Percentiles rank a stretch among this genome's conserved stretches.
phyloP scores from a whole-genome alignment of 192 early-diverging fungal species.

The Haplosporangium gracile region DNA sequence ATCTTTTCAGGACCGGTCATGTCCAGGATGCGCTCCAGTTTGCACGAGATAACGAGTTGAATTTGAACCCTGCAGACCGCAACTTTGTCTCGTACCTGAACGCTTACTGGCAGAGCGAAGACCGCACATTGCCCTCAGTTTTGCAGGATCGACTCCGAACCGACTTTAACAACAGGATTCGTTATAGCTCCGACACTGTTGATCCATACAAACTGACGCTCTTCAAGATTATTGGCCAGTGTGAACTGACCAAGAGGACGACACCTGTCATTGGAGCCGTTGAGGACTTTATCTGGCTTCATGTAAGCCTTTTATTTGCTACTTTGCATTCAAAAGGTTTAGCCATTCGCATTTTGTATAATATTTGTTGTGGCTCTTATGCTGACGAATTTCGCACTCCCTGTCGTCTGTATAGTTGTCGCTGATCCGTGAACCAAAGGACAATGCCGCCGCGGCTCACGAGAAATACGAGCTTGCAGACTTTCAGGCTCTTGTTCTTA shows the following conservation, averaged over 20 bases:
- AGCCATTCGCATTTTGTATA: no score
- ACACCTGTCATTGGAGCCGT: conserved; percentile 77
- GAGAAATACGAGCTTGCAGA: conserved; percentile 78
- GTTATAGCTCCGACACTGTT: conserved; percentile 58
- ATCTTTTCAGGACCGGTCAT: conserved; percentile 83
- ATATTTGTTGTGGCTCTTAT: not conserved
- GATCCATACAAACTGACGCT: conserved; percentile 96
- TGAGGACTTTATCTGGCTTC: conserved; percentile 96
- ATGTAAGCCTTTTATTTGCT: conserved; percentile 57
- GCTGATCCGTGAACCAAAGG: conserved; percentile 72
- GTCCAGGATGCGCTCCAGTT: conserved; percentile 76
- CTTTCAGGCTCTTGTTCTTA: conserved; percentile 74
- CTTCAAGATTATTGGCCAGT: conserved; percentile 92
- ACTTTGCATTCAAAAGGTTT: no score
- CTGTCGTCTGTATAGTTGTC: conserved; percentile 61
- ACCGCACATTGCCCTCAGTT: conserved; percentile 58
- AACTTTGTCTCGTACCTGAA: conserved; percentile 80
- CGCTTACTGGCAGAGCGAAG: conserved; percentile 68
- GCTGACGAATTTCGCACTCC: not conserved
- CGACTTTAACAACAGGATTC: conserved; percentile 67
- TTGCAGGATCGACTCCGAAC: conserved; percentile 69
- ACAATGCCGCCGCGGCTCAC: conserved; percentile 61
- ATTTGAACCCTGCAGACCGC: conserved; percentile 71
- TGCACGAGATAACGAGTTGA: conserved; percentile 66
- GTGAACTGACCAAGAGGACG: conserved; percentile 80